Percentiles rank a stretch among this genome's conserved stretches.
Conservation (phyloP, 2,329 filamentous ascomycete species). For the Nemania bipapillata region DNA sequence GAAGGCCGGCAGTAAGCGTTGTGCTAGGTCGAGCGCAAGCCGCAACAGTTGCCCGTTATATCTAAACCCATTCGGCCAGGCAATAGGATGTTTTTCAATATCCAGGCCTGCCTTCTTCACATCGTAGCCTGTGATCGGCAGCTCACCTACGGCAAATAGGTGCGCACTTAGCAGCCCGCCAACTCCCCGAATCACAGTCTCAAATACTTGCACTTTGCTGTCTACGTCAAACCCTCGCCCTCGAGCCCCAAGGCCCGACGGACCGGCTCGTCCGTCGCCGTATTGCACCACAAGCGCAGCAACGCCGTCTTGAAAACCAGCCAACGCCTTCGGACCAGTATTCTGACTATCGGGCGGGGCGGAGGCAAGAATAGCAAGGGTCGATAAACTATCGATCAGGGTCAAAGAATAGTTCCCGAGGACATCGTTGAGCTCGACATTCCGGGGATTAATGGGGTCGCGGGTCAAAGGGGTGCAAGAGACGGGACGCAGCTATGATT, state of each 20-base stretch:
- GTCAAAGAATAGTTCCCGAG: conserved; percentile 97
- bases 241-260: conserved; percentile 74
- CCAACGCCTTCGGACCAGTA: conserved; percentile 70
- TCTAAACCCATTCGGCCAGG: conserved; percentile 79
- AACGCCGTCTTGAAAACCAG: conserved; percentile 83
- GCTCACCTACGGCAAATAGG: conserved; percentile 87
- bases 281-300: conserved; percentile 81
- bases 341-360: conserved; percentile 67
- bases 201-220: conserved; percentile 98
- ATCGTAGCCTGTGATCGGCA: conserved; percentile 84
- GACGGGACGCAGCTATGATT: conserved; percentile 77
- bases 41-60: conserved; percentile 92
- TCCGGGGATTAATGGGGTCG: conserved; percentile 79
- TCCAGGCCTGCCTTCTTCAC: conserved; percentile 60
- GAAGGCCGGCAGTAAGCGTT: conserved; percentile 89
- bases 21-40: conserved; percentile 85
- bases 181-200: conserved; percentile 93
- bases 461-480: conserved; percentile 85
- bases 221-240: conserved; percentile 90
- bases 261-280: conserved; percentile 80
- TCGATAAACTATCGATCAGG: conserved; percentile 92
- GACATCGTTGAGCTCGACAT: conserved; percentile 92
- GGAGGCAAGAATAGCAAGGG: conserved; percentile 89
- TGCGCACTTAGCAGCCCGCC: conserved; percentile 93
- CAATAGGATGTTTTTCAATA: conserved; percentile 65